Conservation (phyloP, 2,329 filamentous ascomycete species). For the Fusarium irregulare region DNA sequence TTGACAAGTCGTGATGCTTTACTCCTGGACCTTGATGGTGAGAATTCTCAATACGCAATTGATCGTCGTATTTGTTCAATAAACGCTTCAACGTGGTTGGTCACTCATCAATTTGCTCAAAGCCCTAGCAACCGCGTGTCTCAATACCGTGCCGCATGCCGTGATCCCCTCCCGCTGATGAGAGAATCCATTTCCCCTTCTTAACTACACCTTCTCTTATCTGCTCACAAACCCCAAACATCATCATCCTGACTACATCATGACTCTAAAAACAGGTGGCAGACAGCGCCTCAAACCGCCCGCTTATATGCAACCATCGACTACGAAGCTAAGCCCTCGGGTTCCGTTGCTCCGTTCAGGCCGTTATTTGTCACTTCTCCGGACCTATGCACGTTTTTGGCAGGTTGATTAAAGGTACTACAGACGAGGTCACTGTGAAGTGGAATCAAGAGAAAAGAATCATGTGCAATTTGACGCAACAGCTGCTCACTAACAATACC, state of each 20-base stretch:
- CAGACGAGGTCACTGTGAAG: neutral
- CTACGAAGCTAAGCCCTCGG: conserved; percentile 33
- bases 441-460: neutral
- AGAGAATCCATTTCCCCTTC: neutral
- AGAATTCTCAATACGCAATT: neutral
- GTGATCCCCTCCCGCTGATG: neutral
- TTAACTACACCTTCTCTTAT: neutral
- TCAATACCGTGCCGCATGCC: neutral
- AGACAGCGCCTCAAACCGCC: neutral
- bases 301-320: neutral
- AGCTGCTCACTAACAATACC: conserved; percentile 3
- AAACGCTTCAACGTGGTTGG: neutral
- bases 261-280: neutral
- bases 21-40: neutral
- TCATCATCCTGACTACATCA: neutral
- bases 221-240: neutral
- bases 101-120: neutral
- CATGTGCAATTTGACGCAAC: neutral
- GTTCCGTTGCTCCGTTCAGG: conserved; percentile 17
- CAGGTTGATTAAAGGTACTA: neutral
- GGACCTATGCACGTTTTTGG: conserved; percentile 8
- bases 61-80: neutral
- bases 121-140: neutral
- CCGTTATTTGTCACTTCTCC: neutral
- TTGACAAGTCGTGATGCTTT: neutral